phyloP scores from a whole-genome alignment of 108 stramenopile species.

The Nannochloropsis oceanica region DNA sequence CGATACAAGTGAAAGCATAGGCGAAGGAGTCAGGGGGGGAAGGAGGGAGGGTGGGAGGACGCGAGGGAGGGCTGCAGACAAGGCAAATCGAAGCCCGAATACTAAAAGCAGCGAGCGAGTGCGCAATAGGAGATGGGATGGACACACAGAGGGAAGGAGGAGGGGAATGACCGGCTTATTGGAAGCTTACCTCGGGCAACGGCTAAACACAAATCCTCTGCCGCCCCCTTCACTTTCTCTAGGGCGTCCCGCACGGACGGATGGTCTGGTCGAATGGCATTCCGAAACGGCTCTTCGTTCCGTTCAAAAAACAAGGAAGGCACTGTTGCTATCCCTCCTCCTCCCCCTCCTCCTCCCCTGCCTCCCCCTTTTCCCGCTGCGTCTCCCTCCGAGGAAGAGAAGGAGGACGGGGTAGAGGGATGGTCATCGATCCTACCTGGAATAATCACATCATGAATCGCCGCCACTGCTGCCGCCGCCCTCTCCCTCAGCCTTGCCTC shows the following conservation, averaged over 20 bases:
- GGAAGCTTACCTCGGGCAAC: conserved; percentile 15
- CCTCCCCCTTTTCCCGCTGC: neutral
- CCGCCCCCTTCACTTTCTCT: neutral
- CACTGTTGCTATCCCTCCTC: neutral
- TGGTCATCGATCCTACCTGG: conserved; percentile 1
- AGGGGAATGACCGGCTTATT: no score
- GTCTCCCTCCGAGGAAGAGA: conserved; percentile 2
- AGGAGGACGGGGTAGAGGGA: neutral
- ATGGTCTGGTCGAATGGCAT: neutral
- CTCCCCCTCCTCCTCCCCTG: neutral
- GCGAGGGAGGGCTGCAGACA: neutral
- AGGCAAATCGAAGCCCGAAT: neutral
- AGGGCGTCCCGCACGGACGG: neutral
- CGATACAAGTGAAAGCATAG: neutral
- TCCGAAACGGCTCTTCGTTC: conserved; percentile 4
- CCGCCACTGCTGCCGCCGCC: neutral
- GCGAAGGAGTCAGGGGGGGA: neutral
- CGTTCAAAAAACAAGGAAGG: conserved; percentile 8
- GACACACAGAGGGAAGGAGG: neutral
- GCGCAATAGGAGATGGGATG: neutral
- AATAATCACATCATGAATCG: conserved; percentile 12
- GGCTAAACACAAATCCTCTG: conserved; percentile 4
- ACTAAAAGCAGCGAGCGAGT: no score
- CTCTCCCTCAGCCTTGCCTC: conserved; percentile 5
- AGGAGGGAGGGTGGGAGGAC: neutral